A percentile compares a stretch with the other conserved stretches of the same genome.
Evolutionary conservation across 805 yeast species (phyloP).

Genomic region (Candida nitratophila): DNA sequence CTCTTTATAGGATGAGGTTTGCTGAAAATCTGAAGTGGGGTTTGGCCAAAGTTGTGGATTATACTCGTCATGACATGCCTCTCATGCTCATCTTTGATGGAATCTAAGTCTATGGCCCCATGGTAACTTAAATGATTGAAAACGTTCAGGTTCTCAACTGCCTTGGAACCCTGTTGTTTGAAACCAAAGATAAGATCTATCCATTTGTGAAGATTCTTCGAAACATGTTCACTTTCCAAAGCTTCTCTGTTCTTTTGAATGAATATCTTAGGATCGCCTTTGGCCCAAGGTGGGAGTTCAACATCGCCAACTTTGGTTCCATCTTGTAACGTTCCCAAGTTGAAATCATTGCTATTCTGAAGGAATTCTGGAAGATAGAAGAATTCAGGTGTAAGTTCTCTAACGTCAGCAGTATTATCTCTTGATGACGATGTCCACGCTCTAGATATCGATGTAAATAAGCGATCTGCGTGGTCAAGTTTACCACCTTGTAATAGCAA

Average conservation of each 20-base stretch:
- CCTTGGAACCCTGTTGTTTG: constrained; percentile 69
- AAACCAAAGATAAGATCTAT: constrained; percentile 78
- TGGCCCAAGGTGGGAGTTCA: constrained; percentile 76
- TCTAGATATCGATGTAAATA: constrained; percentile 66
- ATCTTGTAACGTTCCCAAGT: constrained; percentile 65
- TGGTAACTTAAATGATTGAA: constrained; percentile 81
- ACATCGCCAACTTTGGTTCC: constrained; percentile 55
- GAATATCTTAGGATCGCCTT: constrained; percentile 67
- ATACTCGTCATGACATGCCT: constrained; percentile 73
- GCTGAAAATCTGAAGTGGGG: constrained; percentile 67
- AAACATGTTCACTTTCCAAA: constrained; percentile 74
- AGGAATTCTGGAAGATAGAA: constrained; percentile 77
- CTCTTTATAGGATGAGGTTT: constrained; percentile 51
- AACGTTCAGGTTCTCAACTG: constrained; percentile 62
- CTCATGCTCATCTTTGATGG: constrained; percentile 66
- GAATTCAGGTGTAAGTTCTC: constrained; percentile 85
- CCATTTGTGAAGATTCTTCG: constrained; percentile 73
- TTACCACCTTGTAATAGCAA: constrained; percentile 77
- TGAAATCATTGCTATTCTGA: constrained; percentile 54
- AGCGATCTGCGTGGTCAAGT: constrained; percentile 82
- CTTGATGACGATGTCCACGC: constrained; percentile 77
- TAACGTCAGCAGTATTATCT: constrained; percentile 80
- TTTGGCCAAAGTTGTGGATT: constrained; percentile 89
- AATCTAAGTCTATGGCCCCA: constrained; percentile 75
- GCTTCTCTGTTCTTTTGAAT: constrained; percentile 76